Percentiles rank a stretch among this genome's conserved stretches.
phyloP scores from a whole-genome alignment of 257 asterid genomes.

The Fraxinus pennsylvanica region DNA sequence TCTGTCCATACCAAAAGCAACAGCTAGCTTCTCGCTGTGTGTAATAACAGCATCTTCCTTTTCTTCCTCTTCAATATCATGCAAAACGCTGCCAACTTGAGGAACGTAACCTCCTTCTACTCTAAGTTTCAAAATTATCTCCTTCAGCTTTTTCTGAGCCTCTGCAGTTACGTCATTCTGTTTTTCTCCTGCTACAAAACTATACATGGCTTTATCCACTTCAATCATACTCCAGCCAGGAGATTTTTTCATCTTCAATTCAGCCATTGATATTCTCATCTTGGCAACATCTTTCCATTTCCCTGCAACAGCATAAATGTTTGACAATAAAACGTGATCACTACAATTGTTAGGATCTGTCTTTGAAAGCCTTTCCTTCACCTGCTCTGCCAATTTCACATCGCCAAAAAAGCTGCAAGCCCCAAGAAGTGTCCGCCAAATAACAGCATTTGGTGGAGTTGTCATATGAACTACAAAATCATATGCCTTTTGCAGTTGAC shows the following conservation, averaged over 20 bases:
- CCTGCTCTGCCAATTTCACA: constrained; percentile 64
- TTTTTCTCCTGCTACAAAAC: constrained; percentile 47
- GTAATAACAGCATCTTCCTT: constrained; percentile 58
- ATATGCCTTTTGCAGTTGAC: constrained; percentile 62
- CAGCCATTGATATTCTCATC: constrained; percentile 61
- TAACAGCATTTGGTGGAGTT: constrained; percentile 58
- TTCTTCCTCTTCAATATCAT: constrained; percentile 70
- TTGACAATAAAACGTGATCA: constrained; percentile 73
- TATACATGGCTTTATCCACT: constrained; percentile 53
- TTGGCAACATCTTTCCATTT: constrained; percentile 66
- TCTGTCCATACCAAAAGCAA: constrained; percentile 66
- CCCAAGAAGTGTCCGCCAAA: constrained; percentile 93
- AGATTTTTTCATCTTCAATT: constrained; percentile 48
- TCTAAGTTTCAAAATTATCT: constrained; percentile 48
- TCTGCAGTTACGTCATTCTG: constrained; percentile 36
- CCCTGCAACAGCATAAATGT: constrained; percentile 73
- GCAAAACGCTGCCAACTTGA: constrained; percentile 46
- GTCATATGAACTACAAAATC: constrained; percentile 68
- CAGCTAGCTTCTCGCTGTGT: constrained; percentile 75
- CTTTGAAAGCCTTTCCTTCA: constrained; percentile 56
- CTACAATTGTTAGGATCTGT: constrained; percentile 66
- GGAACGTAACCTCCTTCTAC: constrained; percentile 63
- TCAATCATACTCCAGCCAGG: constrained; percentile 88
- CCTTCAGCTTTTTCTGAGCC: constrained; percentile 55
- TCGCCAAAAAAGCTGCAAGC: constrained; percentile 78